Percentiles rank a stretch among this genome's conserved stretches.
Conservation (phyloP, 2,329 filamentous ascomycete genomes). For the Pleochaeta shiraiana region DNA sequence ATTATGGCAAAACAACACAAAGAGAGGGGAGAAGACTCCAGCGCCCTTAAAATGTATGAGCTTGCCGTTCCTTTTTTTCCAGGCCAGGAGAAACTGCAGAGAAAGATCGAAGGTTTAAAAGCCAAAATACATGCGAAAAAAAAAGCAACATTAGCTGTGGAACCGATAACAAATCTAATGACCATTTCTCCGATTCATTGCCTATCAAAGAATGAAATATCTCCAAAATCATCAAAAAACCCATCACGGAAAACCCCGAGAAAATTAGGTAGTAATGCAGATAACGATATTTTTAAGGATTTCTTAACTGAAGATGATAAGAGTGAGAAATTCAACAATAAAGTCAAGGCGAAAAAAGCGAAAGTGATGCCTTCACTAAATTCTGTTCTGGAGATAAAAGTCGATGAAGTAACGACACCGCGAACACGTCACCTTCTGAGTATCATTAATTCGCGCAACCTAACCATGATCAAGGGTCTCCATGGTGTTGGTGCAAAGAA, state of each 20-base stretch:
- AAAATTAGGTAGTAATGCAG: not conserved
- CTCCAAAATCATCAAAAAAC: not conserved
- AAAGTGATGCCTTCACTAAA: slow-evolving; percentile 18
- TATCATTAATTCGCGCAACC: slow-evolving; percentile 27
- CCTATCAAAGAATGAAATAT: not conserved
- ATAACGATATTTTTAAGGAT: not conserved
- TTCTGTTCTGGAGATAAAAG: slow-evolving; percentile 12
- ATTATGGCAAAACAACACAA: slow-evolving; percentile 87
- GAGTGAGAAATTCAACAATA: slow-evolving; percentile 14
- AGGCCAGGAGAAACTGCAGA: slow-evolving; percentile 52
- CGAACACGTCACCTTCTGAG: slow-evolving; percentile 27
- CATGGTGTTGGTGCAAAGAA: slow-evolving; percentile 54
- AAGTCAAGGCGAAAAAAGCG: slow-evolving; percentile 14
- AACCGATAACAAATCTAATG: not conserved
- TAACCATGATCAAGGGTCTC: slow-evolving; percentile 40
- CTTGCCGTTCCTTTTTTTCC: slow-evolving; percentile 71
- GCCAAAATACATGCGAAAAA: slow-evolving; percentile 25
- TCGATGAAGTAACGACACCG: slow-evolving; percentile 19
- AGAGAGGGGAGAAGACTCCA: slow-evolving; percentile 55
- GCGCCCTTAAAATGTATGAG: slow-evolving; percentile 69
- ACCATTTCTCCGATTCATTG: too few species aligned
- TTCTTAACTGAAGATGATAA: not conserved
- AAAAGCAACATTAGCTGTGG: slow-evolving; percentile 12
- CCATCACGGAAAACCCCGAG: not conserved
- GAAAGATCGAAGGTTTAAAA: slow-evolving; percentile 44